Conservation (phyloP, 2,329 filamentous ascomycete species). For the Pestalotiopsis sp. region DNA sequence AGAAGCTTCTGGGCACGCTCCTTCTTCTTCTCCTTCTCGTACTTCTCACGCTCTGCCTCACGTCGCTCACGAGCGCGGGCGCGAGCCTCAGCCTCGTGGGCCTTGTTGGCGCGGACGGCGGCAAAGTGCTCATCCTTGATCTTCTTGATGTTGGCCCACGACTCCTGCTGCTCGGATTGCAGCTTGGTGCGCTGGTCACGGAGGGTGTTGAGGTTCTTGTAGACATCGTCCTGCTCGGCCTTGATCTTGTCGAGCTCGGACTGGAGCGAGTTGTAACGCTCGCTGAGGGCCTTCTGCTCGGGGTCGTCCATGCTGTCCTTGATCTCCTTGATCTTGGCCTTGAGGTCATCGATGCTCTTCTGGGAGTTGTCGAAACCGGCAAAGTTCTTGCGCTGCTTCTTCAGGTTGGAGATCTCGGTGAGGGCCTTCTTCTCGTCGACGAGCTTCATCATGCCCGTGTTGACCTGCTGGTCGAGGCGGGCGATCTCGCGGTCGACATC, state of each 20-base stretch:
- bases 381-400: constrained; percentile 92
- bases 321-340: constrained; percentile 84
- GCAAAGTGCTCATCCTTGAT: constrained; percentile 89
- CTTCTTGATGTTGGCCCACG: constrained; percentile 79
- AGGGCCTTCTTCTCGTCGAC: constrained; percentile 97
- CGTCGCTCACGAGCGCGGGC: constrained; percentile 76
- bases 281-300: constrained; percentile 83
- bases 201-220: constrained; percentile 83
- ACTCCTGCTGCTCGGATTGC: constrained; percentile 84
- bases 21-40: constrained; percentile 73
- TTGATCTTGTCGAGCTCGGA: constrained; percentile 89
- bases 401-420: constrained; percentile 77
- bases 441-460: constrained; percentile 88
- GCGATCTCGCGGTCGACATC: constrained; percentile 86
- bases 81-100: constrained; percentile 83
- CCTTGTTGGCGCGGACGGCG: constrained; percentile 78
- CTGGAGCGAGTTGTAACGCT: constrained; percentile 84
- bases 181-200: constrained; percentile 85
- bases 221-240: constrained; percentile 87
- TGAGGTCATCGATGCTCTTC: constrained; percentile 86
- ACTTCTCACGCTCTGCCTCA: constrained; percentile 77
- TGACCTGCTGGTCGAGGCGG: constrained; percentile 81
- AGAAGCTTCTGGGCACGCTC: constrained; percentile 77
- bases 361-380: constrained; percentile 81
- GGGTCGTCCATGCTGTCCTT: constrained; percentile 90